Conservation (phyloP, 768 basidiomycete species). For the Russula sp. region DNA sequence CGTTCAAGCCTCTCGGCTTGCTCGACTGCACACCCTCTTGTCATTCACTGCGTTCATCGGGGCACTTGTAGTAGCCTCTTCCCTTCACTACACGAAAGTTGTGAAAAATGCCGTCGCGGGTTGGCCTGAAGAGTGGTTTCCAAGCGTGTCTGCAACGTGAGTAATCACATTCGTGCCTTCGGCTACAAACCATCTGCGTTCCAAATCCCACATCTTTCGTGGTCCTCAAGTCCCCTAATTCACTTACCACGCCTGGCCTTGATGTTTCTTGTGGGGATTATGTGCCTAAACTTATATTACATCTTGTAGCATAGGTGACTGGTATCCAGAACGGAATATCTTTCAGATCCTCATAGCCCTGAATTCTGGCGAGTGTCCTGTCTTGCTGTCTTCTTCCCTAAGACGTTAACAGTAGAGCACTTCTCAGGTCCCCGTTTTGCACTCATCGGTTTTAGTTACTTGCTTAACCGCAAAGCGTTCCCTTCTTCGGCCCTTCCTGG, state of each 20-base stretch:
- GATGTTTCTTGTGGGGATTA: neutral
- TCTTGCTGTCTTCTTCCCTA: neutral
- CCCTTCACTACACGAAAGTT: slow-evolving; percentile 74
- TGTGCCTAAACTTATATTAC: neutral
- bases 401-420: neutral
- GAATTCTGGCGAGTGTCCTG: slow-evolving; percentile 49
- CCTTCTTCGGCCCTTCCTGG: slow-evolving; percentile 33
- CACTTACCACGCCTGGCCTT: neutral
- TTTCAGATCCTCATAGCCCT: slow-evolving; percentile 87
- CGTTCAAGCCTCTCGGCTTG: slow-evolving; percentile 47
- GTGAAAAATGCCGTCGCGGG: slow-evolving; percentile 79
- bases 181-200: neutral
- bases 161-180: slow-evolving; percentile 24
- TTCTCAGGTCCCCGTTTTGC: slow-evolving; percentile 55
- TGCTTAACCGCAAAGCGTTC: slow-evolving; percentile 41
- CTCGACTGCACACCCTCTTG: slow-evolving; percentile 57
- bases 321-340: slow-evolving; percentile 77
- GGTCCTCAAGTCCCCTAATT: neutral
- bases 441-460: slow-evolving; percentile 56
- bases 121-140: slow-evolving; percentile 87
- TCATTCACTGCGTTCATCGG: slow-evolving; percentile 55
- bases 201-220: neutral
- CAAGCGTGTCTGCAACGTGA: slow-evolving; percentile 80
- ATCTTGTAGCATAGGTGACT: slow-evolving; percentile 71
- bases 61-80: slow-evolving; percentile 57